Evolutionary conservation across 1,139 yeast genomes (phyloP), one percentile per base, ranked within the genome.

Genomic region (Scheffersomyces titani): DNA sequence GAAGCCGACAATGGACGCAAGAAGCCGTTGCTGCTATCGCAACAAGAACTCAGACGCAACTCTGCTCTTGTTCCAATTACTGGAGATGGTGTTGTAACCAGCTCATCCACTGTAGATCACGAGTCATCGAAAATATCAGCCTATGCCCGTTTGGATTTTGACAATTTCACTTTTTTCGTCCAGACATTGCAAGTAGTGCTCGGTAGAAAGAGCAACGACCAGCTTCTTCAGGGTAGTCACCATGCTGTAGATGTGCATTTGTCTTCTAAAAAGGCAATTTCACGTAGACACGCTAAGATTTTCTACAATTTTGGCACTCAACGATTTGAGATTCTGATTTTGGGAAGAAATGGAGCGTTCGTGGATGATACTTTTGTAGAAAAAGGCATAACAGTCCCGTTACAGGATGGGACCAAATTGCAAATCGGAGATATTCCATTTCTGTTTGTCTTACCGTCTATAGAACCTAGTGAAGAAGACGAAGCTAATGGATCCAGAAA

Each of bases 341-440:
- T 92, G 63, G 99, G 99, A 21, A 82, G 97, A 65, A 94, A 94
- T 69, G 99, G 99, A 44, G 98, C 98, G 0, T 94, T 93, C 77
- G 97, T 94, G 3, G 94, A 93, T 71, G 97, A 92, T 64, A 78
- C 79, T 44, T 94, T 92, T 70, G 88, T 93, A 13, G 97, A 91
- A 67, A 86, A 90, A 59, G 98, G 97, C 11, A 87, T 90, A 50
- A 93, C 98, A 0, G 92, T 92, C 5, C 97, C 97, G 1, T 77
- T 94, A 56, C 78, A 78, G 16, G 92, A 93, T 72, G 88, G 89
- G 22, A 88, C 97, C 1, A 89, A 89, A 64, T 87, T 96, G 54
- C 98, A 94, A 71, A 90, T 94, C 55, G 98, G 98, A 9, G 97
- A 92, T 67, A 91, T 94, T 24, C 88, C 93, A 13, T 94, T 94